Evolutionary conservation across 148 eudicot genomes (phyloP).

Genomic region (Cornus controversa): DNA sequence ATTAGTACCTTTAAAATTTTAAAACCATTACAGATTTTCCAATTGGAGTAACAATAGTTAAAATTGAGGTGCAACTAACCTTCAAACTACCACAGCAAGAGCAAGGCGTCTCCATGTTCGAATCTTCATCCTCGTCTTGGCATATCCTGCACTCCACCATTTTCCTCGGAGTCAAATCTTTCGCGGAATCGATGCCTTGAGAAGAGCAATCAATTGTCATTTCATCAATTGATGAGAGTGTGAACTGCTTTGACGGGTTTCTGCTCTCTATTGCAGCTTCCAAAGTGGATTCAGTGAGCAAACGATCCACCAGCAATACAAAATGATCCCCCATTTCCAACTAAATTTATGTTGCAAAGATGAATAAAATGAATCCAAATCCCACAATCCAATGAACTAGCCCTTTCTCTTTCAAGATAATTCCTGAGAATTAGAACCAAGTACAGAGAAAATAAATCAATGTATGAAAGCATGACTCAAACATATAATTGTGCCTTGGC

Average conservation of each 20-base stretch:
- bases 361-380: not conserved
- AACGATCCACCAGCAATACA: conserved; percentile 73
- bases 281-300: conserved; percentile 90
- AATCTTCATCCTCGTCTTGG: conserved; percentile 84
- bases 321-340: conserved; percentile 92
- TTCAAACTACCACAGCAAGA: conserved; percentile 95
- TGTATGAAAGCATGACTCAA: not conserved
- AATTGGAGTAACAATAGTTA: not conserved
- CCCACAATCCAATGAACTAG: not conserved
- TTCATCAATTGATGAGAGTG: conserved; percentile 24
- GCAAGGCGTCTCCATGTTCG: conserved; percentile 91
- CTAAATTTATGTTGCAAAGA: not conserved
- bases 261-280: conserved; percentile 78
- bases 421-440: not conserved
- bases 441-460: not conserved
- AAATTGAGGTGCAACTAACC: conserved; percentile 33
- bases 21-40: not conserved
- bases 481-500: not conserved
- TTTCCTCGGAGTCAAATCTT: conserved; percentile 47
- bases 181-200: conserved; percentile 22
- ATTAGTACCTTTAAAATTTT: not conserved
- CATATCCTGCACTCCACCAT: conserved; percentile 93
- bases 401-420: not conserved
- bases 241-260: conserved; percentile 32
- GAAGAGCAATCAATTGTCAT: conserved; percentile 28